Evolutionary conservation across 1,284 basidiomycete species (phyloP), one percentile per base, ranked within the genome.

Genomic region (Marasmius oreades): DNA sequence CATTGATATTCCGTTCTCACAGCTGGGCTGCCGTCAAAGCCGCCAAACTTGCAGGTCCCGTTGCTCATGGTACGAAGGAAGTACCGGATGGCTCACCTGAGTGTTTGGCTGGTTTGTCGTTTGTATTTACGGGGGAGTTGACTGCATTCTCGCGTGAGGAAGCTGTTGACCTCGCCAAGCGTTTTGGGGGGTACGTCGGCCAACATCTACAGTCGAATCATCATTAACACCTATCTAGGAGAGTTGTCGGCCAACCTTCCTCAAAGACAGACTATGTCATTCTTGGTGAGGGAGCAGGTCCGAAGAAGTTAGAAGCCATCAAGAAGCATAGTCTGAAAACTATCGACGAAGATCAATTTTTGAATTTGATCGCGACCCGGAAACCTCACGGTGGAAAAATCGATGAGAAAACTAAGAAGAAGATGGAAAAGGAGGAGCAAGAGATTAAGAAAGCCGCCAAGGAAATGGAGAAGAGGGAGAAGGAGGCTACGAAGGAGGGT

Each of bases 111-210:
- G 95, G 95, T 0, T 77, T 99, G 23, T 83, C 93, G 0, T 90
- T 99, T 63, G 97, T 99, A 23, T 99, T 99, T 63, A 97, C 95
- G 0, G 97, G 96, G 11, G 95, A 99, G 66, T 74, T 99, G 47
- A 83, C 81, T 46, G 91, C 89, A 56, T 85, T 99, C 57, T 86
- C 91, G 1, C 83, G 96, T 33, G 94, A 98, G 5, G 94, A 98
- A 64, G 91, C 93, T 0, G 68, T 80, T 37, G 92, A 96, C 62
- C 74, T 98, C 2, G 95, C 90, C 0, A 98, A 98, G 71, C 90
- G 95, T 5, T 95, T 88, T 68, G 93, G 94, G 62, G 96, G 87
- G 92, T 93, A 56, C 61, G 90, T 73, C 23, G 8, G 2, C 33
- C 18, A 16, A 31, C 42, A 28, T 34, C 54, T 22, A 8, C 12